Evolutionary conservation across 2,329 filamentous ascomycete genomes (phyloP).

Genomic region (Metarhizium rileyi): DNA sequence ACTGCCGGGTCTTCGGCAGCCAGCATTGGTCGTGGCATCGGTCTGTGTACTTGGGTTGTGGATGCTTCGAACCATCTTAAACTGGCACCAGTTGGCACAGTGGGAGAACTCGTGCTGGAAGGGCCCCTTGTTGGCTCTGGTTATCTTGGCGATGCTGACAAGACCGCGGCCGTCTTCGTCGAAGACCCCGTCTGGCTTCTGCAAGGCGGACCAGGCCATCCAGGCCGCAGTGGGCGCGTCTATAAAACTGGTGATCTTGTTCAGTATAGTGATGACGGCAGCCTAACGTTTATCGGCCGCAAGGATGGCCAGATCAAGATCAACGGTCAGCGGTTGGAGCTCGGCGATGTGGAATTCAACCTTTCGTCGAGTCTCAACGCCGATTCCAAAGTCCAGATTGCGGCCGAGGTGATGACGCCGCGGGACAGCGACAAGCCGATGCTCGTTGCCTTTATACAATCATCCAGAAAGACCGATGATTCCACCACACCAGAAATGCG

Average conservation of each 20-base stretch:
- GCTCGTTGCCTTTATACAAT: conserved; percentile 6
- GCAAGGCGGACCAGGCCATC: conserved; percentile 14
- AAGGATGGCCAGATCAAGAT: conserved; percentile 48
- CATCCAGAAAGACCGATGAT: neutral
- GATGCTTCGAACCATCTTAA: conserved; percentile 11
- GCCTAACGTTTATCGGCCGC: conserved; percentile 33
- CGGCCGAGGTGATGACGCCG: conserved; percentile 6
- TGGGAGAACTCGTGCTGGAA: conserved; percentile 20
- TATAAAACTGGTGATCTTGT: conserved; percentile 17
- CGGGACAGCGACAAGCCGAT: conserved; percentile 1
- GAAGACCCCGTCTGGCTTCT: conserved; percentile 17
- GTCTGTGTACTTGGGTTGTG: conserved; percentile 15
- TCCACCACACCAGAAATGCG: too few relatives aligned
- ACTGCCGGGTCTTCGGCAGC: neutral
- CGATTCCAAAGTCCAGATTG: neutral
- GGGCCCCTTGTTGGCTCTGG: conserved; percentile 15
- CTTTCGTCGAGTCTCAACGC: neutral
- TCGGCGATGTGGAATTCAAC: conserved; percentile 7
- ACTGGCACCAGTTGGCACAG: conserved; percentile 12
- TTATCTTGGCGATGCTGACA: conserved; percentile 13
- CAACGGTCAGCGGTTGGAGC: conserved; percentile 26
- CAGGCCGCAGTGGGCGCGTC: conserved; percentile 4
- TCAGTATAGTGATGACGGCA: conserved; percentile 21
- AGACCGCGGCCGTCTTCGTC: conserved; percentile 11
- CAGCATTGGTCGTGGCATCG: conserved; percentile 7